A percentile compares a stretch with the other conserved stretches of the same genome.
phyloP scores from a whole-genome alignment of 495 filamentous ascomycete genomes.

The Aspergillus nidulans region DNA sequence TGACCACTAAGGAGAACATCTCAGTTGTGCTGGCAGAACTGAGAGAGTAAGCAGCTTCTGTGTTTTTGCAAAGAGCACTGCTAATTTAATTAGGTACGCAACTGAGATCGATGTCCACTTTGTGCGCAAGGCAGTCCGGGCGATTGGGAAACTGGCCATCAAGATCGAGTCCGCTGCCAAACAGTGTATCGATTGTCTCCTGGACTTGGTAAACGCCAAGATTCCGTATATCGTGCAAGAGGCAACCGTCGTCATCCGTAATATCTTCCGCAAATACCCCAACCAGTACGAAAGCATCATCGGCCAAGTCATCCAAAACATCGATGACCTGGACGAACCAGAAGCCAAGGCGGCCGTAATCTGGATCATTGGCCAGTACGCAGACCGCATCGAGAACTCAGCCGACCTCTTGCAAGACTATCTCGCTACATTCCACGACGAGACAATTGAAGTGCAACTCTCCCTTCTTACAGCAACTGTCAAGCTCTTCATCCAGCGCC shows the following conservation, averaged over 20 bases:
- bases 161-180: constrained; percentile 94
- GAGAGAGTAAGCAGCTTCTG: constrained; percentile 59
- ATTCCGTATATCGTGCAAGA: constrained; percentile 99
- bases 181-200: constrained; percentile 84
- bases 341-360: constrained; percentile 99
- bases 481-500: constrained; percentile 96
- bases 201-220: constrained; percentile 95
- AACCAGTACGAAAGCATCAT: constrained; percentile 99
- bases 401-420: constrained; percentile 94
- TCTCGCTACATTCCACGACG: constrained; percentile 85
- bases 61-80: neutral
- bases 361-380: constrained; percentile 99
- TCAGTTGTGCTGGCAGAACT: constrained; percentile 91
- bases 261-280: constrained; percentile 98
- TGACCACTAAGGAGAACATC: constrained; percentile 94
- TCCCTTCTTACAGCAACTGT: constrained; percentile 94
- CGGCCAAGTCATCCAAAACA: constrained; percentile 86
- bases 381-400: constrained; percentile 92
- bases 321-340: constrained; percentile 97
- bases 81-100: constrained; percentile 57
- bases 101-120: constrained; percentile 99
- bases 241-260: constrained; percentile 98
- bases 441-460: constrained; percentile 91
- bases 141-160: constrained; percentile 96
- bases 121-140: constrained; percentile 93